Base-by-base conservation (phyloP, 805 yeast species). In the Kregervanrija pseudodelftensis region DNA sequence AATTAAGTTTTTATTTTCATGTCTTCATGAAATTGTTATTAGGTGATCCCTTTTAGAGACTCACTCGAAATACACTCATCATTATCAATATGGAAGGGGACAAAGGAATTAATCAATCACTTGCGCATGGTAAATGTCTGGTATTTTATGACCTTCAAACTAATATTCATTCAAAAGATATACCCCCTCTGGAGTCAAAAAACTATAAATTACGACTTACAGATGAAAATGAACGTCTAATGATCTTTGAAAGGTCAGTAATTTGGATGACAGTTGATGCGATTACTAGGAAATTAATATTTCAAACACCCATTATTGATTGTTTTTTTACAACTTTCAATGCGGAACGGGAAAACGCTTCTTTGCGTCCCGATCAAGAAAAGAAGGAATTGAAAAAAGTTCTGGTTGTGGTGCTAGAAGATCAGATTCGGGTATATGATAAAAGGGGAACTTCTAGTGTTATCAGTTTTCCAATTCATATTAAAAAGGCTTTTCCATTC, bases 391-490 rank as follows among this genome's bases (percentile, higher is more conserved):
- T 22, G 30, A 32, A 30, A 9, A 37, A 44, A 17, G 55, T 51
- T 2, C 28, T 87, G 37, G 85, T 78, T 2, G 79, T 88, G 1
- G 73, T 87, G 30, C 62, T 84, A 40, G 60, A 62, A 36, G 83
- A 80, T 44, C 68, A 77, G 5, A 85, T 85, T 0, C 69, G 81
- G 47, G 70, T 86, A 1, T 86, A 82, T 57, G 74, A 75, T 45
- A 62, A 64, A 5, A 74, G 75, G 47, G 93, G 93, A 2, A 70
- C 76, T 30, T 68, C 76, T 1, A 76, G 76, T 46, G 70, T 75
- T 1, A 74, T 81, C 10, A 79, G 79, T 51, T 76, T 89, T 49
- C 95, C 96, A 0, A 85, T 88, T 50, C 65, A 67, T 7, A 72
- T 85, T 22, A 70, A 67, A 33, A 68, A 68, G 28, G 90, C 83